A percentile compares a stretch with the other conserved stretches of the same genome.
phyloP scores from a whole-genome alignment of 176 grass and related monocot genomes.

The Pontederia crassipes region DNA sequence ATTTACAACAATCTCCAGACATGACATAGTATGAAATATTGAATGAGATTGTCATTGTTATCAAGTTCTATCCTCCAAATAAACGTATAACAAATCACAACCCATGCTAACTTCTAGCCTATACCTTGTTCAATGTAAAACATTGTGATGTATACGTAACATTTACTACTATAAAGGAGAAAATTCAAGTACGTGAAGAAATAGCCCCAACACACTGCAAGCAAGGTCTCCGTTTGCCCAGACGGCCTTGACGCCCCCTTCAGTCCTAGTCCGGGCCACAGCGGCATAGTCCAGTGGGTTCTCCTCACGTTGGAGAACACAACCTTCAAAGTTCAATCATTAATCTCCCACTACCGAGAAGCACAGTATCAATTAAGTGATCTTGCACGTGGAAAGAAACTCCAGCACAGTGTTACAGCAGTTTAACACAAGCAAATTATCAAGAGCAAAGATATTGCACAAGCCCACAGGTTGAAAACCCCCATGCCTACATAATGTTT shows the following conservation, averaged over 20 bases:
- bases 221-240: slow-evolving; percentile 56
- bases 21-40: no score
- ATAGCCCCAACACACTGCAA: slow-evolving; percentile 76
- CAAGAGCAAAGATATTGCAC: not conserved
- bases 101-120: no score
- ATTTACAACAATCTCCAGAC: no score
- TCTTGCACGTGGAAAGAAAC: slow-evolving; percentile 86
- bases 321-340: slow-evolving; percentile 53
- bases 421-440: not conserved
- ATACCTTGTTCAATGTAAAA: no score
- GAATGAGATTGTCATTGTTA: no score
- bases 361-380: slow-evolving; percentile 72
- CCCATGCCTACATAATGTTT: not conserved
- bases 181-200: slow-evolving; percentile 64
- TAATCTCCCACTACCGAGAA: slow-evolving; percentile 60
- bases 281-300: slow-evolving; percentile 81
- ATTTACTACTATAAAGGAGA: slow-evolving; percentile 12
- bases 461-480: not conserved
- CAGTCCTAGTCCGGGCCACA: slow-evolving; percentile 71
- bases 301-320: slow-evolving; percentile 81
- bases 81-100: no score
- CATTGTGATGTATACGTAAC: no score
- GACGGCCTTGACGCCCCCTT: slow-evolving; percentile 79
- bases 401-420: slow-evolving; percentile 47
- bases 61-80: no score